Evolutionary conservation across 495 filamentous ascomycete species (phyloP).

Genomic region (Annulohypoxylon maeteangense): DNA sequence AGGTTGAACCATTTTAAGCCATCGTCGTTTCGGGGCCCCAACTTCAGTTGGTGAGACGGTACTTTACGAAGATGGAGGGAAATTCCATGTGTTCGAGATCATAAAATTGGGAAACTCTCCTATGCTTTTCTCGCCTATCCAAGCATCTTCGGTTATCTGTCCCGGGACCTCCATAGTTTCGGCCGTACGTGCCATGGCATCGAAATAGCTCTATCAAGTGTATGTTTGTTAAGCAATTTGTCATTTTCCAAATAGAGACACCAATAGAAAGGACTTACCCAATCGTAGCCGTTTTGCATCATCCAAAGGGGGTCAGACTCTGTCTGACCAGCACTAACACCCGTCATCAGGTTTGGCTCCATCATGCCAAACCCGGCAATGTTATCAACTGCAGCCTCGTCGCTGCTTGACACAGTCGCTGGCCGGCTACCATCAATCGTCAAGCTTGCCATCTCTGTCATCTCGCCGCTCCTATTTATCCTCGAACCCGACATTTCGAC

Average conservation of each 20-base stretch:
- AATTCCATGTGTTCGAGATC: constrained; percentile 21
- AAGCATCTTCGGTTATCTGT: constrained; percentile 28
- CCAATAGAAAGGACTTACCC: constrained; percentile 40
- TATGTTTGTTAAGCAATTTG: constrained; percentile 33
- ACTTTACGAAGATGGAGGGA: constrained; percentile 19
- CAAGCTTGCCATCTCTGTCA: constrained; percentile 19
- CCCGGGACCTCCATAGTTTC: constrained; percentile 14
- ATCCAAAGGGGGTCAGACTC: constrained; percentile 35
- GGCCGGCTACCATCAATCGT: constrained; percentile 18
- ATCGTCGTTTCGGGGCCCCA: not conserved
- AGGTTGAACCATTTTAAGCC: not conserved
- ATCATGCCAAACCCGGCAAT: constrained; percentile 26
- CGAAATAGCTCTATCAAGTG: constrained; percentile 43
- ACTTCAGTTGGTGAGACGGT: too few species aligned
- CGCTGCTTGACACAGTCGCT: constrained; percentile 24
- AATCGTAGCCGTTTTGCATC: constrained; percentile 42
- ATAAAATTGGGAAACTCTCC: constrained; percentile 24
- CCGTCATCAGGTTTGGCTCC: constrained; percentile 4
- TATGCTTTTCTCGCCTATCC: constrained; percentile 23
- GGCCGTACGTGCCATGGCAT: constrained; percentile 37
- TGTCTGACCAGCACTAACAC: constrained; percentile 2
- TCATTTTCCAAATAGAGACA: not conserved
- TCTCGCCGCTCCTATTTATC: constrained; percentile 23
- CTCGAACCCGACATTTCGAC: not conserved
- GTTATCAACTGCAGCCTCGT: constrained; percentile 12